Evolutionary conservation across 1,284 basidiomycete genomes (phyloP).

Genomic region (Malassezia slooffiae): DNA sequence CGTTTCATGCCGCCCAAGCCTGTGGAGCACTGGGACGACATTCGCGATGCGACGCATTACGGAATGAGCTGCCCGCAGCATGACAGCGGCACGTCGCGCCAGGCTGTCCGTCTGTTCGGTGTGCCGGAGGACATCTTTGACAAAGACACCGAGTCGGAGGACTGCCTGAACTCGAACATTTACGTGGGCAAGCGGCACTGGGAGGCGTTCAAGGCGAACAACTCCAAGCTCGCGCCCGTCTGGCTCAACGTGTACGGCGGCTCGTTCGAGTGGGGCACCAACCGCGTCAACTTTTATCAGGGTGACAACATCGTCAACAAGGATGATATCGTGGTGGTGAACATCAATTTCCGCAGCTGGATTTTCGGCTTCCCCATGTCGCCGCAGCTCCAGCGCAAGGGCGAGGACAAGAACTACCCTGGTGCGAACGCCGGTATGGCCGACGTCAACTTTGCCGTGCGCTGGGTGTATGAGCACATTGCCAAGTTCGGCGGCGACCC

Average conservation of each 20-base stretch:
- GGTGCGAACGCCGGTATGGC: constrained; percentile 29
- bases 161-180: constrained; percentile 16
- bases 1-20: constrained; percentile 14
- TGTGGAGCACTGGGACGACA: constrained; percentile 1
- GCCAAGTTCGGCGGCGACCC: constrained; percentile 58
- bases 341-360: constrained; percentile 16
- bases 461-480: constrained; percentile 54
- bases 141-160: constrained; percentile 6
- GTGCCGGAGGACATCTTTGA: constrained; percentile 9
- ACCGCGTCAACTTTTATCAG: constrained; percentile 4
- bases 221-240: constrained; percentile 5
- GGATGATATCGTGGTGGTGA: constrained; percentile 9
- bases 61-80: constrained; percentile 12
- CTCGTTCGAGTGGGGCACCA: constrained; percentile 13
- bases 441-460: constrained; percentile 31
- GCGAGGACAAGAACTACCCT: constrained; percentile 1
- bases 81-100: background rate
- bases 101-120: constrained; percentile 9
- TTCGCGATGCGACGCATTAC: constrained; percentile 11
- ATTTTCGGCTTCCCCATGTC: constrained; percentile 13
- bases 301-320: constrained; percentile 10
- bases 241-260: constrained; percentile 16
- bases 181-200: constrained; percentile 11
- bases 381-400: constrained; percentile 6
- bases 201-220: constrained; percentile 1